Evolutionary conservation across 768 basidiomycete species (phyloP).

Genomic region (Lactifluus rugatus): DNA sequence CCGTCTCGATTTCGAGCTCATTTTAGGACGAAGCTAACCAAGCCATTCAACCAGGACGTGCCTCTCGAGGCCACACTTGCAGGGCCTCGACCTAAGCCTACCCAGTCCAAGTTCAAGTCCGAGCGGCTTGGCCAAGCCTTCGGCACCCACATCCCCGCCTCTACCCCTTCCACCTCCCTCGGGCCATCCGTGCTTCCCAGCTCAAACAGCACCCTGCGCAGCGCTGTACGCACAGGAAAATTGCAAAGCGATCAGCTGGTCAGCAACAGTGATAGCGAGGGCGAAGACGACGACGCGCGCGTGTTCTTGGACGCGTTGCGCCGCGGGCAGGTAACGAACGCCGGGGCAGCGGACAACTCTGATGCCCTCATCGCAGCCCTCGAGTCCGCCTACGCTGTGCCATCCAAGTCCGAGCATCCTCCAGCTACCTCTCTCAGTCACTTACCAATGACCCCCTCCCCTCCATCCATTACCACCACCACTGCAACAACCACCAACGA

Average conservation of each 20-base stretch:
- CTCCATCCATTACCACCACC: not conserved
- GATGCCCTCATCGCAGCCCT: slow-evolving; percentile 13
- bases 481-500: not conserved
- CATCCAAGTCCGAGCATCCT: not conserved
- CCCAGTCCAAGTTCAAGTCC: slow-evolving; percentile 59
- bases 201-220: slow-evolving; percentile 21
- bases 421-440: too few species aligned
- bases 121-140: slow-evolving; percentile 27
- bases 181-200: slow-evolving; percentile 26
- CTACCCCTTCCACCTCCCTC: slow-evolving; percentile 25
- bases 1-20: not conserved
- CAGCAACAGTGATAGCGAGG: slow-evolving; percentile 26
- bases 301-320: slow-evolving; percentile 24
- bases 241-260: slow-evolving; percentile 24
- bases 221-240: slow-evolving; percentile 26
- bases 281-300: slow-evolving; percentile 22
- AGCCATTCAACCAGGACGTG: slow-evolving; percentile 29
- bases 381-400: slow-evolving; percentile 10
- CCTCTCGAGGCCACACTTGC: slow-evolving; percentile 35
- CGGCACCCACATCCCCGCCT: slow-evolving; percentile 5
- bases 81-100: slow-evolving; percentile 34
- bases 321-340: slow-evolving; percentile 26
- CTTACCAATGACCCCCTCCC: too few species aligned
- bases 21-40: not conserved
- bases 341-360: slow-evolving; percentile 22